Conservation (phyloP, 1,139 yeast genomes). For the Sugiyamaella sp. region DNA sequence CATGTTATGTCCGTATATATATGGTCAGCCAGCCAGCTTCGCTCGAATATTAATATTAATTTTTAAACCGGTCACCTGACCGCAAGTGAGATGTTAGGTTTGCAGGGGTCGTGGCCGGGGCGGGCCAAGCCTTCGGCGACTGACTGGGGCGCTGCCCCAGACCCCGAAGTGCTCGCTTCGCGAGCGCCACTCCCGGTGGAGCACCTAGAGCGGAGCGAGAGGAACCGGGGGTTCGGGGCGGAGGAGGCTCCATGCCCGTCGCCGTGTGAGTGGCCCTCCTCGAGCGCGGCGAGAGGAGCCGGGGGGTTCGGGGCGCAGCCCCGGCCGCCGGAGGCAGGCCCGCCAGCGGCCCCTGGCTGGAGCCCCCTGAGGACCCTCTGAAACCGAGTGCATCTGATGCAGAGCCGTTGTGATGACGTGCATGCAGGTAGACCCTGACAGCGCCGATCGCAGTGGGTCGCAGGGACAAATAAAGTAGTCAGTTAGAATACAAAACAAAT, state of each 20-base stretch:
- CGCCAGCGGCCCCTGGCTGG: not conserved
- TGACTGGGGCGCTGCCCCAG: constrained; percentile 1
- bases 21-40: too few relatives aligned
- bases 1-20: too few relatives aligned
- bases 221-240: too few relatives aligned
- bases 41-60: not conserved
- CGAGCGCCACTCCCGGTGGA: too few relatives aligned
- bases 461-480: too few relatives aligned
- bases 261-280: too few relatives aligned
- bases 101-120: not conserved
- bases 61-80: not conserved
- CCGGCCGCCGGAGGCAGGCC: constrained; percentile 1
- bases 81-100: not conserved
- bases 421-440: not conserved
- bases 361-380: not conserved
- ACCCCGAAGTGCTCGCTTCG: not conserved
- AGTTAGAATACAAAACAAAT: too few relatives aligned
- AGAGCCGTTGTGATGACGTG: not conserved
- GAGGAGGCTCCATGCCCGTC: too few relatives aligned
- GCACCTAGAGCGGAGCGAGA: too few relatives aligned
- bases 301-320: too few relatives aligned
- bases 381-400: not conserved
- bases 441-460: not conserved
- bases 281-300: too few relatives aligned
- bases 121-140: not conserved